Evolutionary conservation across 768 basidiomycete species (phyloP).

Genomic region (Leccinum uliginosum): DNA sequence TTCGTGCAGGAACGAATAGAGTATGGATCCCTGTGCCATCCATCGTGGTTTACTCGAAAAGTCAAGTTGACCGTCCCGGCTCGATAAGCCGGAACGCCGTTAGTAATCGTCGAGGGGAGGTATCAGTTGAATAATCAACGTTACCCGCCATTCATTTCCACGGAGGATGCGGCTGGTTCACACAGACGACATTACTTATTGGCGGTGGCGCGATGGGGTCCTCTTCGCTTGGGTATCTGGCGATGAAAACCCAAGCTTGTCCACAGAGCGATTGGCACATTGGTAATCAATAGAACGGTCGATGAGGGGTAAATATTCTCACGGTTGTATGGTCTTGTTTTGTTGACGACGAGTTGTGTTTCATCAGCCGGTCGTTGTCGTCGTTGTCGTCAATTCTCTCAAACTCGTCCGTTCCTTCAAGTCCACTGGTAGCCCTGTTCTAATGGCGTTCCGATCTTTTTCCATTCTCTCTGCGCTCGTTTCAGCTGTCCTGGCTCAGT

Average conservation of each 20-base stretch:
- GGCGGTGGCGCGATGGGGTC: not conserved
- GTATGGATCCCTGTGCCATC: not conserved
- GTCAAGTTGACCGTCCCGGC: not conserved
- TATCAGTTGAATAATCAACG: not conserved
- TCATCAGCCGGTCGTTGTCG: not conserved
- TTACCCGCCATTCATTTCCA: not conserved
- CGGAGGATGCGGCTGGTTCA: not conserved
- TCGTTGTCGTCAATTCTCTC: not conserved
- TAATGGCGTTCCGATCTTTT: constrained; percentile 47
- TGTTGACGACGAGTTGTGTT: not conserved
- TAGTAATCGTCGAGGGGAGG: not conserved
- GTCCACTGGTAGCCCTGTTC: constrained; percentile 8
- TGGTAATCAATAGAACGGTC: not conserved
- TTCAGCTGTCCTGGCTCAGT: constrained; percentile 49
- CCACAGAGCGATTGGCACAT: not conserved
- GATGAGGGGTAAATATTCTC: not conserved
- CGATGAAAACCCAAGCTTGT: not conserved
- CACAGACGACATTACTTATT: not conserved
- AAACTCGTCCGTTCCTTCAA: constrained; percentile 30
- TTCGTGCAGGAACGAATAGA: not conserved
- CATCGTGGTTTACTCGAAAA: constrained; percentile 2
- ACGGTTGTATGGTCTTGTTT: constrained; percentile 11
- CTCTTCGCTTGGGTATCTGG: not conserved
- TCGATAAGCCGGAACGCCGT: not conserved
- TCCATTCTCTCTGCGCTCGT: constrained; percentile 48